Evolutionary conservation across 1,284 basidiomycete species (phyloP).

Genomic region (Flammula alnicola): DNA sequence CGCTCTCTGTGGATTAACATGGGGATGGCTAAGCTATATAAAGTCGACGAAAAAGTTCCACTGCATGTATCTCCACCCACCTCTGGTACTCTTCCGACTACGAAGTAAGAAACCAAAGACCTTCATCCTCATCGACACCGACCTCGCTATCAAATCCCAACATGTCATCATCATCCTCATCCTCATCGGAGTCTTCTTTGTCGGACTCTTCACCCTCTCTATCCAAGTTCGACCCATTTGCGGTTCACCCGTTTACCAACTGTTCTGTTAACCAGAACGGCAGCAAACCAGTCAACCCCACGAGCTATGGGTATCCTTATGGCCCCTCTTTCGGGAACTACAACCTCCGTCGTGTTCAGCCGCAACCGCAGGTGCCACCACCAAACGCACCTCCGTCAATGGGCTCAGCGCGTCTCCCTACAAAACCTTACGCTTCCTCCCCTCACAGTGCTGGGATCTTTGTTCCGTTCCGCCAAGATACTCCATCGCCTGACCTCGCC

Average conservation of each 20-base stretch:
- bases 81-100: not conserved
- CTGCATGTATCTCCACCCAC: slow-evolving; percentile 5
- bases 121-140: not conserved
- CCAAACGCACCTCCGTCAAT: slow-evolving; percentile 7
- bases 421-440: no score
- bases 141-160: slow-evolving; percentile 1
- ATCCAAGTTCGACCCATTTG: slow-evolving; percentile 33
- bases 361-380: not conserved
- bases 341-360: slow-evolving; percentile 4
- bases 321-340: slow-evolving; percentile 13
- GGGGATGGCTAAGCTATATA: slow-evolving; percentile 18
- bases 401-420: no score
- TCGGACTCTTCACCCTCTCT: slow-evolving; percentile 19
- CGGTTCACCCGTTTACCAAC: slow-evolving; percentile 34
- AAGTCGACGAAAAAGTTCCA: slow-evolving; percentile 7
- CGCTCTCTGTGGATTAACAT: slow-evolving; percentile 3
- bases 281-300: slow-evolving; percentile 12
- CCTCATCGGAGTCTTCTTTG: slow-evolving; percentile 17
- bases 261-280: slow-evolving; percentile 23
- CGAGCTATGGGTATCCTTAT: slow-evolving; percentile 20
- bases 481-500: slow-evolving; percentile 24
- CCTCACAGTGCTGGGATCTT: slow-evolving; percentile 21
- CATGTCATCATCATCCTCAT: slow-evolving; percentile 22
- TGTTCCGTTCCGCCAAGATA: slow-evolving; percentile 23
- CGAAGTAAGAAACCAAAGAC: not conserved